Evolutionary conservation across 805 yeast genomes (phyloP).

Genomic region (Isabelozyma heimii): DNA sequence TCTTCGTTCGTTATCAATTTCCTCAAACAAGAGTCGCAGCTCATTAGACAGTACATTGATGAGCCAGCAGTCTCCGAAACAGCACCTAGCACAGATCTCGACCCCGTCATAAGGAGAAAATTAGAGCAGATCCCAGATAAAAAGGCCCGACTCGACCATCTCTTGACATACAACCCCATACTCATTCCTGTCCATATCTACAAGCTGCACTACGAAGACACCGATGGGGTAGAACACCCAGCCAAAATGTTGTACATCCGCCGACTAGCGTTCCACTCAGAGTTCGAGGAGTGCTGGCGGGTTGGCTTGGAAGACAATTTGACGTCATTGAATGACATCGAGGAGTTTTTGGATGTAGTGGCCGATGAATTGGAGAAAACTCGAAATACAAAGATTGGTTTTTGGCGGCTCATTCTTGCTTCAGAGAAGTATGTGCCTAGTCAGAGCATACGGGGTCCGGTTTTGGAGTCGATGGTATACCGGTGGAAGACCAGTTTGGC

Average conservation of each 20-base stretch:
- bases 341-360: slow-evolving; percentile 31
- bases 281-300: slow-evolving; percentile 29
- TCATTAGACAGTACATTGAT: neutral
- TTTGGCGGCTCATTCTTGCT: slow-evolving; percentile 22
- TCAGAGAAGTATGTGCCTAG: slow-evolving; percentile 10
- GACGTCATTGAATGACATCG: slow-evolving; percentile 32
- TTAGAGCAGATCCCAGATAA: neutral
- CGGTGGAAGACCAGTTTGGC: slow-evolving; percentile 6
- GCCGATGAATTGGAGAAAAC: slow-evolving; percentile 12
- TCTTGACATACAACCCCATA: slow-evolving; percentile 22
- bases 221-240: slow-evolving; percentile 14
- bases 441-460: slow-evolving; percentile 10
- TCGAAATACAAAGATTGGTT: slow-evolving; percentile 21
- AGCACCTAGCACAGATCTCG: neutral
- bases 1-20: neutral
- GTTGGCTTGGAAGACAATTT: slow-evolving; percentile 19
- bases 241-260: slow-evolving; percentile 20
- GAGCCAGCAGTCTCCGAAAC: neutral
- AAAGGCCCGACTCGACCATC: neutral
- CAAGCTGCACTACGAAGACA: slow-evolving; percentile 12
- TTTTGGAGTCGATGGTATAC: slow-evolving; percentile 17
- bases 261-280: slow-evolving; percentile 28
- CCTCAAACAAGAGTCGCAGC: slow-evolving; percentile 1
- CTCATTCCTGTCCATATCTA: slow-evolving; percentile 28
- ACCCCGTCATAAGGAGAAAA: neutral